phyloP scores from a whole-genome alignment of 2,329 filamentous ascomycete genomes.

The Paraphoma chrysanthemicola region DNA sequence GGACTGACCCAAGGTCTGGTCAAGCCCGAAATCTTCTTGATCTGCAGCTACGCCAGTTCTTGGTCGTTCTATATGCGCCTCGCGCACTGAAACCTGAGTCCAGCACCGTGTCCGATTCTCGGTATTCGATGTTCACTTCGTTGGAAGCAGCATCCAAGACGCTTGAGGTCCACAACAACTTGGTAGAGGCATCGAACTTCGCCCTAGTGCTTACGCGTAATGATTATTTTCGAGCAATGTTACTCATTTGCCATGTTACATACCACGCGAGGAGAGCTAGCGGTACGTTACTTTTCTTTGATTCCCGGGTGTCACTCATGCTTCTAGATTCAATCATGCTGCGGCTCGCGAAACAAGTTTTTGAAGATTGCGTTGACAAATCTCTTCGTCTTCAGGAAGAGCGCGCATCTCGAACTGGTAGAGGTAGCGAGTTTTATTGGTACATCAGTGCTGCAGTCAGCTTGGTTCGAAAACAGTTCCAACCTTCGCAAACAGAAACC shows the following conservation, averaged over 20 bases:
- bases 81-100: slow-evolving; percentile 3
- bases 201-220: slow-evolving; percentile 23
- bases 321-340: slow-evolving; percentile 13
- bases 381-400: slow-evolving; percentile 43
- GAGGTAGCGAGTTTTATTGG: slow-evolving; percentile 46
- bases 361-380: slow-evolving; percentile 22
- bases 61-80: slow-evolving; percentile 30
- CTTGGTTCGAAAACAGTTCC: slow-evolving; percentile 34
- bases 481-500: slow-evolving; percentile 19
- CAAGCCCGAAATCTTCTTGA: slow-evolving; percentile 28
- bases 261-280: slow-evolving; percentile 14
- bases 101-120: background rate
- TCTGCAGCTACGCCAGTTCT: slow-evolving; percentile 34
- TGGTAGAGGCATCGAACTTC: slow-evolving; percentile 17
- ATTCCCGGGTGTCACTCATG: slow-evolving; percentile 9
- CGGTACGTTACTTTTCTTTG: slow-evolving; percentile 2
- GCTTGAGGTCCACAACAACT: slow-evolving; percentile 18
- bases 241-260: slow-evolving; percentile 27
- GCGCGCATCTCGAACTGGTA: slow-evolving; percentile 40
- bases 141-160: slow-evolving; percentile 15
- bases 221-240: slow-evolving; percentile 26
- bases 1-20: slow-evolving; percentile 11
- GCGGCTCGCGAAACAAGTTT: slow-evolving; percentile 12
- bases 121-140: slow-evolving; percentile 15
- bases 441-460: slow-evolving; percentile 42